Conservation (phyloP, 371 early-diverging fungal genomes). For the Mycotypha africana region DNA sequence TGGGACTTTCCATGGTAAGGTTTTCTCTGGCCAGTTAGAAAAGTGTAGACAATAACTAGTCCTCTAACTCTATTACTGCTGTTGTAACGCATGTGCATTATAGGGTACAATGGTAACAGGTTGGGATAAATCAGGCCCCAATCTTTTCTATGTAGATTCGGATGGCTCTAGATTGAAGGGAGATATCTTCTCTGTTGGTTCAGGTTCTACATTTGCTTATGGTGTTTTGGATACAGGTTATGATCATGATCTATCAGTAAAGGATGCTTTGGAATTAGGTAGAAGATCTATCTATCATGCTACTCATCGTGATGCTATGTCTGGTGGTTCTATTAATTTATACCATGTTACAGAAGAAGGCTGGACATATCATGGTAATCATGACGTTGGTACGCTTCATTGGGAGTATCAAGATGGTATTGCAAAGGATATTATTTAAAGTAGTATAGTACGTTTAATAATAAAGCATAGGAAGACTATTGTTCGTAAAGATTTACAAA, state of each 20-base stretch:
- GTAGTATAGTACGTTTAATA: neutral
- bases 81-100: neutral
- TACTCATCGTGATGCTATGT: constrained; percentile 97
- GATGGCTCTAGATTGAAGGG: constrained; percentile 94
- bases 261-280: constrained; percentile 96
- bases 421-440: constrained; percentile 23
- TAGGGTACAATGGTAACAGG: constrained; percentile 99
- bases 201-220: constrained; percentile 97
- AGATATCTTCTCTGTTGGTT: constrained; percentile 96
- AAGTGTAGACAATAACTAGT: neutral
- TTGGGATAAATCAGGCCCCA: constrained; percentile 98
- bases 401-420: constrained; percentile 64
- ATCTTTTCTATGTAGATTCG: constrained; percentile 97
- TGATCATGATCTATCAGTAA: constrained; percentile 82
- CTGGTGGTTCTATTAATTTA: constrained; percentile 96
- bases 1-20: constrained; percentile 94
- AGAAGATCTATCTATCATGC: constrained; percentile 98
- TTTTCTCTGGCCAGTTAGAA: neutral
- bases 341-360: constrained; percentile 93
- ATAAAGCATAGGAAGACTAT: neutral
- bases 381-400: constrained; percentile 87
- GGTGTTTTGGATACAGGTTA: constrained; percentile 97
- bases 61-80: too few species aligned
- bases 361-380: constrained; percentile 85
- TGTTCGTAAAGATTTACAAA: too few species aligned